Evolutionary conservation across 2,329 filamentous ascomycete species (phyloP).

Genomic region (Aspergillus sp.): DNA sequence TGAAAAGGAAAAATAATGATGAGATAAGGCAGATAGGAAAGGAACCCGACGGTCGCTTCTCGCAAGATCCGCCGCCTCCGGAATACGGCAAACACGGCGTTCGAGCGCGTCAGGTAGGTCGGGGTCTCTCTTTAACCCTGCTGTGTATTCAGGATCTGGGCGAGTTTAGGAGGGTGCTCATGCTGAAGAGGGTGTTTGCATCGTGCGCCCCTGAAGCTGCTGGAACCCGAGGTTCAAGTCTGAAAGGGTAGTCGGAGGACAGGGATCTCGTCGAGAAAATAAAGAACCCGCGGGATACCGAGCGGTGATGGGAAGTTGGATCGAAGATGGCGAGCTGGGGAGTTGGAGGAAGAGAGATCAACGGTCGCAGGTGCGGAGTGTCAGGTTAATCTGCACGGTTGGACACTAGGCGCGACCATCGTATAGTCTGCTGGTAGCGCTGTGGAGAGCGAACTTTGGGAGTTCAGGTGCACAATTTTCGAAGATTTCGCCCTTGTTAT

Average conservation of each 20-base stretch:
- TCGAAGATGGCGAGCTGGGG: background rate
- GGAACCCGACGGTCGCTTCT: background rate
- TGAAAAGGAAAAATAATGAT: background rate
- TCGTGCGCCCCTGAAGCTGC: conserved; percentile 10
- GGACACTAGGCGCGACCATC: background rate
- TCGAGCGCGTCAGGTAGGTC: background rate
- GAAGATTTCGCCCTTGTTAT: background rate
- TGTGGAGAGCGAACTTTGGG: background rate
- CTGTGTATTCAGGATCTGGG: background rate
- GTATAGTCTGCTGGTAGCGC: background rate
- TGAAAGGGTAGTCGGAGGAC: background rate
- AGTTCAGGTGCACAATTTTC: background rate
- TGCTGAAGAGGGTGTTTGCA: conserved; percentile 18
- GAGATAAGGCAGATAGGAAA: conserved; percentile 5
- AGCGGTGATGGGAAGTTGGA: background rate
- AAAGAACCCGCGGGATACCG: background rate
- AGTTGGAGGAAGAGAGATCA: conserved; percentile 7
- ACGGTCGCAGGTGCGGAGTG: conserved; percentile 14
- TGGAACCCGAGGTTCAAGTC: background rate
- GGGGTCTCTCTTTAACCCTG: background rate
- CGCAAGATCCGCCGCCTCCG: conserved; percentile 7
- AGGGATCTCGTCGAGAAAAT: background rate
- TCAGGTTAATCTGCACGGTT: background rate
- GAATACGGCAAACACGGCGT: background rate
- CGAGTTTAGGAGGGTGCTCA: conserved; percentile 14